Percentiles rank a stretch among this genome's conserved stretches.
Evolutionary conservation across 371 early-diverging fungal genomes (phyloP).

Genomic region (Thermomucor indicae-seudaticae): DNA sequence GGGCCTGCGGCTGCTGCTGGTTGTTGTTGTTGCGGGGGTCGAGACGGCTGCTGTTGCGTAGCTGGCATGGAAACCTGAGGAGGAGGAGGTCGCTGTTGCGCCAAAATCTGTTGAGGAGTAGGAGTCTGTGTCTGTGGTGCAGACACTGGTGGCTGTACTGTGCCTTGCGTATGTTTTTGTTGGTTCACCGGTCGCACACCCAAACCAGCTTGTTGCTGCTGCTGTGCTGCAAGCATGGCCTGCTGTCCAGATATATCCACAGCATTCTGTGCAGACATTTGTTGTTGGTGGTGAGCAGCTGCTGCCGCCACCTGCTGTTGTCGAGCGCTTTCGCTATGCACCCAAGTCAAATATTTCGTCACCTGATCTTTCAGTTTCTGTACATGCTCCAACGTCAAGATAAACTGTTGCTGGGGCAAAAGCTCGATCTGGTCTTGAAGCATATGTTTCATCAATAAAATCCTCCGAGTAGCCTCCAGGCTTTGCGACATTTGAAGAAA

Average conservation of each 20-base stretch:
- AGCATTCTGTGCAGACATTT: slow-evolving; percentile 7
- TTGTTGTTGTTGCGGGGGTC: slow-evolving; percentile 11
- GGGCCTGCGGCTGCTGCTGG: slow-evolving; percentile 16
- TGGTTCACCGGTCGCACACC: too few species aligned
- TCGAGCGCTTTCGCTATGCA: slow-evolving; percentile 23
- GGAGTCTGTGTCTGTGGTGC: not conserved
- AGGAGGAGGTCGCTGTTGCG: slow-evolving; percentile 9
- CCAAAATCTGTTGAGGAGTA: slow-evolving; percentile 10
- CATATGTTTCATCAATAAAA: slow-evolving; percentile 59
- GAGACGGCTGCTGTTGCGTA: slow-evolving; percentile 12
- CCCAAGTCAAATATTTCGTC: slow-evolving; percentile 44
- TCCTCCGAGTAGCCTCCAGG: slow-evolving; percentile 40
- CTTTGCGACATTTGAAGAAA: slow-evolving; percentile 39
- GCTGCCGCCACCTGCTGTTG: slow-evolving; percentile 1
- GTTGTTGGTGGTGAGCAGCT: slow-evolving; percentile 16
- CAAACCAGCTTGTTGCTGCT: slow-evolving; percentile 8
- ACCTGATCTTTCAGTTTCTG: slow-evolving; percentile 47
- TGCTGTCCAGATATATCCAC: slow-evolving; percentile 5
- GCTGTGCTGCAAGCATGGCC: slow-evolving; percentile 5
- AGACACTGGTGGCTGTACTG: not conserved
- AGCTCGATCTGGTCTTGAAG: slow-evolving; percentile 54
- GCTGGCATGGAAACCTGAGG: slow-evolving; percentile 16
- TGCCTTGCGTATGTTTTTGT: slow-evolving; percentile 6
- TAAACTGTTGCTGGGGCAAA: slow-evolving; percentile 40
- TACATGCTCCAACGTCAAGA: slow-evolving; percentile 42